Conservation (phyloP, 192 early-diverging fungal genomes). For the Rhizophlyctis rosea region DNA sequence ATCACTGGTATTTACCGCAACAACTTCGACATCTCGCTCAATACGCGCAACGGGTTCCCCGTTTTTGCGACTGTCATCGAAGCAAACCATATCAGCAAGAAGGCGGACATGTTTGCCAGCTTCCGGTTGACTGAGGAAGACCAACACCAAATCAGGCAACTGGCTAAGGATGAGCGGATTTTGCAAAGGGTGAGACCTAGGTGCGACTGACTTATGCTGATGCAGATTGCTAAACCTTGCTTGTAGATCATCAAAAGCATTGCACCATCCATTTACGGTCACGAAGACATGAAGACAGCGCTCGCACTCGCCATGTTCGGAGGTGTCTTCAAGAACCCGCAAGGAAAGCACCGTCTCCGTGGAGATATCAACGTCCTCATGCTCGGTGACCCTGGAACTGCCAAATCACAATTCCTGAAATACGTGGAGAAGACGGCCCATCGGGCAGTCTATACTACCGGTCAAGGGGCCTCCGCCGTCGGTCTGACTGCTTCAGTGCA, state of each 20-base stretch:
- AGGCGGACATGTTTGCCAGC: constrained; percentile 83
- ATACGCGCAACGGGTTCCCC: constrained; percentile 91
- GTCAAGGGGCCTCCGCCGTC: constrained; percentile 67
- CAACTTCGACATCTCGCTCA: constrained; percentile 86
- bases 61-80: constrained; percentile 95
- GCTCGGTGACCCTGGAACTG: constrained; percentile 83
- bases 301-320: constrained; percentile 93
- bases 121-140: constrained; percentile 91
- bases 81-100: constrained; percentile 90
- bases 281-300: constrained; percentile 94
- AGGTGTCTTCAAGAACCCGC: constrained; percentile 91
- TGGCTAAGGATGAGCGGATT: constrained; percentile 76
- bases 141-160: constrained; percentile 65
- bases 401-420: constrained; percentile 83
- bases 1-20: constrained; percentile 94
- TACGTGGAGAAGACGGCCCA: constrained; percentile 77
- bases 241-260: constrained; percentile 84
- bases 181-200: constrained; percentile 64
- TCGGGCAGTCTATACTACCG: constrained; percentile 75
- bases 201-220: no score
- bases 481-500: constrained; percentile 71
- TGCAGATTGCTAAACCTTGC: no score
- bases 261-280: constrained; percentile 98
- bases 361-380: constrained; percentile 98
- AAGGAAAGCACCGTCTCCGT: constrained; percentile 90